Evolutionary conservation across 1,284 basidiomycete species (phyloP).

Genomic region (Marasmius tenuissimus): DNA sequence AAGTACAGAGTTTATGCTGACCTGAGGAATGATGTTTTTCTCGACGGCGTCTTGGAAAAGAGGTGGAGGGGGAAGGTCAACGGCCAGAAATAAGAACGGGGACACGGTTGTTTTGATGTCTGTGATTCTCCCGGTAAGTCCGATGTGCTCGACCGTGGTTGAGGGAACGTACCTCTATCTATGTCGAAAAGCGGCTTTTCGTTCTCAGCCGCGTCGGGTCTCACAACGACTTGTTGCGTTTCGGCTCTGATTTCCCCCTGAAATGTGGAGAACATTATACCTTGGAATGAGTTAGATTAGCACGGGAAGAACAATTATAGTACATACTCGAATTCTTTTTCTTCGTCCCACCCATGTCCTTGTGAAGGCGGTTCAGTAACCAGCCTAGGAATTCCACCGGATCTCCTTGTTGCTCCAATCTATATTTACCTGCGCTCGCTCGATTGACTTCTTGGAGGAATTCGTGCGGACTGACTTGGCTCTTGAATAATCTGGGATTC

Average conservation of each 20-base stretch:
- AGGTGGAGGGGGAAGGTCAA: conserved; percentile 95
- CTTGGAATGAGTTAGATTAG: conserved; percentile 36
- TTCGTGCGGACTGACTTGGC: conserved; percentile 97
- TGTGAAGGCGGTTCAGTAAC: conserved; percentile 92
- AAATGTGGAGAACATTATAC: conserved; percentile 91
- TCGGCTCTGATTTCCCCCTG: conserved; percentile 94
- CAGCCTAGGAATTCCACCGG: conserved; percentile 96
- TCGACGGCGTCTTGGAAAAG: conserved; percentile 94
- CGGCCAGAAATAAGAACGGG: conserved; percentile 93
- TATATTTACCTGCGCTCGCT: conserved; percentile 86
- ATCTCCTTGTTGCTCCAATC: conserved; percentile 91
- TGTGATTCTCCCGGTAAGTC: conserved; percentile 29
- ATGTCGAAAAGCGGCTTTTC: conserved; percentile 89
- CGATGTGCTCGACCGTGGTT: conserved; percentile 6
- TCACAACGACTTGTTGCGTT: conserved; percentile 89
- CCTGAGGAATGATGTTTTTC: conserved; percentile 99
- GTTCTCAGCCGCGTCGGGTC: conserved; percentile 69
- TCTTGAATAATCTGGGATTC: conserved; percentile 96
- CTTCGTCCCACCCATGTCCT: conserved; percentile 87
- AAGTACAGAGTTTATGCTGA: conserved; percentile 88
- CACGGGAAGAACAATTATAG: conserved; percentile 14
- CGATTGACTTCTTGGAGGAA: conserved; percentile 95
- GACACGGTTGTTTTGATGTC: conserved; percentile 86
- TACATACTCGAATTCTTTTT: conserved; percentile 82
- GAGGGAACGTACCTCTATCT: conserved; percentile 67